Base-by-base conservation (phyloP, 2,329 filamentous ascomycete genomes). In the Raffaelea albimanens region DNA sequence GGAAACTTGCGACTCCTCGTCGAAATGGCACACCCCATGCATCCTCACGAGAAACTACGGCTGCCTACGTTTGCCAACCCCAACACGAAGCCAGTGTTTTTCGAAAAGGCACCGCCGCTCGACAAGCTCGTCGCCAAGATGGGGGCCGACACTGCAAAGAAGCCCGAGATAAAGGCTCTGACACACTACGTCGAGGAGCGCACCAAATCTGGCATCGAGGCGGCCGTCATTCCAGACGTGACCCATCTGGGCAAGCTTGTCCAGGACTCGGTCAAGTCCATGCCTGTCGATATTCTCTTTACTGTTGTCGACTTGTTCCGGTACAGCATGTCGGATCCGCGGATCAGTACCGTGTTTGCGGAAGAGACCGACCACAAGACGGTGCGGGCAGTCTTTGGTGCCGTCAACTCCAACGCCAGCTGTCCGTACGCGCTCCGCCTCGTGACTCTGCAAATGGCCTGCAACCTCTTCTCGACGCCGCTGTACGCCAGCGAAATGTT, bases 221-320 rank as follows among this genome's bases (percentile, higher is more conserved):
- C 87, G 59, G 76, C 83, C 1, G 72, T 82, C 0, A 66, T 95
- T 0, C 88, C 90, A 0, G 74, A 87, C 58, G 70, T 96, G 33
- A 67, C 74, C 5, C 66, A 72, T 2, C 80, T 95, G 51, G 77
- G 80, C 1, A 58, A 58, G 0, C 82, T 85, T 54, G 50, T 95
- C 5, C 72, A 70, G 31, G 65, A 69, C 1, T 75, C 76, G 1
- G 71, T 80, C 3, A 58, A 64, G 0, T 66, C 68, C 1, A 65
- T 94, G 2, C 76, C 85, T 0, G 61, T 69, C 0, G 84, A 86
- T 14, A 67, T 74, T 1, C 73, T 89, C 40, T 97, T 97, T 60
- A 78, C 88, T 1, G 71, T 90, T 0, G 75, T 95, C n/a, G 93
- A 97, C 59, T 75, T 98, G 2, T 75, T 95, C 44, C 78, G 93